A percentile compares a stretch with the other conserved stretches of the same genome.
These are phyloP conservation scores for Globisporangium barbulae DNA, from an alignment of 352 stramenopile genomes.

Conservation along the genomic window DNA sequence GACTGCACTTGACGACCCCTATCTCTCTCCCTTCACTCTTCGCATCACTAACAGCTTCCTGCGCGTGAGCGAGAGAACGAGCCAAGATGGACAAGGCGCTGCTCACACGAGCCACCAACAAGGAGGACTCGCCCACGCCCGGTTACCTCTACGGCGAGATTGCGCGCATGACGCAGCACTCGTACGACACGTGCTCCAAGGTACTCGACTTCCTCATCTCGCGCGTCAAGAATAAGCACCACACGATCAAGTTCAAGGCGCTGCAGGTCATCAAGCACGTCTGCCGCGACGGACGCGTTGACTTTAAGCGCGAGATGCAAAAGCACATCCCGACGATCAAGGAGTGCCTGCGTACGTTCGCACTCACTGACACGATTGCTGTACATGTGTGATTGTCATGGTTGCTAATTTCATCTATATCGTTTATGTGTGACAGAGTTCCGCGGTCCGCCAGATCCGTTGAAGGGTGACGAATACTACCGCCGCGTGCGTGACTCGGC, in stretches of 20 bases:
- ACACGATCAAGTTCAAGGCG: conserved; percentile 94
- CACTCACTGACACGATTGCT: neutral
- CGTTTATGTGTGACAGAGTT: conserved; percentile 55
- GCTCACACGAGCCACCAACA: conserved; percentile 91
- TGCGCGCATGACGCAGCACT: conserved; percentile 90
- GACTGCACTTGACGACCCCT: neutral
- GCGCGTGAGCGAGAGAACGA: conserved; percentile 3
- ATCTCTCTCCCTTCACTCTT: neutral
- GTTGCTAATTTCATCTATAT: neutral
- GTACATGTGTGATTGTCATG: neutral
- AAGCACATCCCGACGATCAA: conserved; percentile 91
- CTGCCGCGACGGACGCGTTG: conserved; percentile 82
- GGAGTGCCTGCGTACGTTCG: conserved; percentile 82
- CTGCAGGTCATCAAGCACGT: conserved; percentile 93
- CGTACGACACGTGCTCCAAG: conserved; percentile 87
- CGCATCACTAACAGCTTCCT: neutral
- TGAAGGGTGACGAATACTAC: conserved; percentile 94
- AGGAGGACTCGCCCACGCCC: conserved; percentile 92
- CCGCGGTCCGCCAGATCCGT: conserved; percentile 88
- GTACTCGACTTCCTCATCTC: conserved; percentile 90
- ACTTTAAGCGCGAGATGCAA: conserved; percentile 92
- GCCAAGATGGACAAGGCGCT: conserved; percentile 90
- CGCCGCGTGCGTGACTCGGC: conserved; percentile 89
- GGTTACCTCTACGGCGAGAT: conserved; percentile 97
- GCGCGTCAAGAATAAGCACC: conserved; percentile 94